Evolutionary conservation across 495 filamentous ascomycete species (phyloP).

Genomic region (Trichoderma virens): DNA sequence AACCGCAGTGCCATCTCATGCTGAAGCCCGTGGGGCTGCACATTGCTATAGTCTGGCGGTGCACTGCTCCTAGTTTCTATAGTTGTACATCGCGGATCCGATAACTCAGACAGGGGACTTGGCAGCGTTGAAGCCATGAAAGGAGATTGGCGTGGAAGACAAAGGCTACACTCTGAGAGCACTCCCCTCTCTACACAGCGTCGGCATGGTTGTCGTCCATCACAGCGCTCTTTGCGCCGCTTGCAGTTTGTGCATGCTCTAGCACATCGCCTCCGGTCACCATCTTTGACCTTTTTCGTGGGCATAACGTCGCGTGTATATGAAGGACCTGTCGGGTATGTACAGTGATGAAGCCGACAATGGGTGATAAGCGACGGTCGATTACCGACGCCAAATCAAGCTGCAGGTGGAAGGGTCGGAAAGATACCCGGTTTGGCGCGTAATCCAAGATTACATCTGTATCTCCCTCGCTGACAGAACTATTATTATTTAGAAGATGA

Average conservation of each 20-base stretch:
- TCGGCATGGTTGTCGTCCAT: constrained; percentile 9
- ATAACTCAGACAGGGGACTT: neutral
- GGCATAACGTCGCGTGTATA: neutral
- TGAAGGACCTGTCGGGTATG: neutral
- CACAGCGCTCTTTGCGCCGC: constrained; percentile 10
- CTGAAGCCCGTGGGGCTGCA: neutral
- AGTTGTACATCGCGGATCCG: neutral
- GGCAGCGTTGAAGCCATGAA: neutral
- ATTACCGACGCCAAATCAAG: neutral
- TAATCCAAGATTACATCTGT: too few species aligned
- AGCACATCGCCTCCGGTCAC: constrained; percentile 6
- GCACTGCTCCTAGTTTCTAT: neutral
- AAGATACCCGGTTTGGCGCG: too few species aligned
- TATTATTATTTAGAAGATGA: too few species aligned
- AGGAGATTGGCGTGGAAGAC: neutral
- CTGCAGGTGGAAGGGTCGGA: neutral
- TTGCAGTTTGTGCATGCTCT: constrained; percentile 10
- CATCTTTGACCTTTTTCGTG: constrained; percentile 5
- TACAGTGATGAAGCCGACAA: neutral
- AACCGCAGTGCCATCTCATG: neutral
- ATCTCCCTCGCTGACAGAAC: too few species aligned
- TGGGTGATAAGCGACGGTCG: neutral
- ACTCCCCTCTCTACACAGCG: constrained; percentile 2
- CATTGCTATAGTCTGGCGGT: too few species aligned
- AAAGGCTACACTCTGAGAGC: neutral